Conservation (phyloP, 208 protist genomes). For the Spongospora subterranea region DNA sequence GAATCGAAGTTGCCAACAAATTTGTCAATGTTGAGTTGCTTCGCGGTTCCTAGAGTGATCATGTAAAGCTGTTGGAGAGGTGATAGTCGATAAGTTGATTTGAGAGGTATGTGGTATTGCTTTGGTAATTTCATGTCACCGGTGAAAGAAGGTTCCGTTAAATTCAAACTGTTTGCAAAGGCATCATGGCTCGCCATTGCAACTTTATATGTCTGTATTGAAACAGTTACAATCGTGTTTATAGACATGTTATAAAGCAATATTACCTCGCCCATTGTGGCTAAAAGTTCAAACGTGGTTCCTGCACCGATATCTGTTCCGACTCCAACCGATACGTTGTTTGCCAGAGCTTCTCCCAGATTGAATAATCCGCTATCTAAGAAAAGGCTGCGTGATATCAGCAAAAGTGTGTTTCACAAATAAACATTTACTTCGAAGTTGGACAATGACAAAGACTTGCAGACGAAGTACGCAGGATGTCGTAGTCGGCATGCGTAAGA, state of each 20-base stretch:
- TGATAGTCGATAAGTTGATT: neutral
- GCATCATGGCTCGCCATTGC: neutral
- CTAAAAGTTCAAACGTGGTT: constrained; percentile 27
- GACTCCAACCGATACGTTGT: constrained; percentile 5
- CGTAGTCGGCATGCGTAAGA: constrained; percentile 28
- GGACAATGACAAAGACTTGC: constrained; percentile 30
- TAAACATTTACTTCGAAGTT: neutral
- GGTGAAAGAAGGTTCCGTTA: neutral
- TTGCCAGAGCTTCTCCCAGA: constrained; percentile 27
- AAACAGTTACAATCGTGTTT: neutral
- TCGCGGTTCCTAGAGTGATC: constrained; percentile 2
- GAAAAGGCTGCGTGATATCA: neutral
- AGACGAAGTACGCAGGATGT: neutral
- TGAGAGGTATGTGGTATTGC: neutral
- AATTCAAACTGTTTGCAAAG: neutral
- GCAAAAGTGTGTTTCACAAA: neutral
- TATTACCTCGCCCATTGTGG: constrained; percentile 17
- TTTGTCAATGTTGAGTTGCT: neutral
- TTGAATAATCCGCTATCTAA: constrained; percentile 43
- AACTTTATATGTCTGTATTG: neutral
- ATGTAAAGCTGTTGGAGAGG: constrained; percentile 18
- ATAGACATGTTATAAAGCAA: neutral
- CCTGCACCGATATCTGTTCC: constrained; percentile 44
- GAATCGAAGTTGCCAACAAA: constrained; percentile 23
- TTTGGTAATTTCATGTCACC: neutral